Evolutionary conservation across 2,329 filamentous ascomycete species (phyloP).

Genomic region (Gremmenia infestans): DNA sequence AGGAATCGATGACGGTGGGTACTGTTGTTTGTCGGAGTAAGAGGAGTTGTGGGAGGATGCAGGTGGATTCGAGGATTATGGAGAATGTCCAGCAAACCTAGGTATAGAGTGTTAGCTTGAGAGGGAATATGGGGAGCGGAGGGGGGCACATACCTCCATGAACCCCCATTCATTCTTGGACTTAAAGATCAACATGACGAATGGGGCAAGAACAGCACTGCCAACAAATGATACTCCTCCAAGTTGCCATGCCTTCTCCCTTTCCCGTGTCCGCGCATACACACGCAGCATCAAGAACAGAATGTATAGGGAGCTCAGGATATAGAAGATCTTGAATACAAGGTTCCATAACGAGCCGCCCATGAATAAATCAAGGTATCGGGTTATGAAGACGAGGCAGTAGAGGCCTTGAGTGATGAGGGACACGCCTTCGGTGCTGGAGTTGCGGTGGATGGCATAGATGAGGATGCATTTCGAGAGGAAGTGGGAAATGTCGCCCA

Average conservation of each 20-base stretch:
- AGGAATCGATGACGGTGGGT: slow-evolving; percentile 94
- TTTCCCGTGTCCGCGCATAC: slow-evolving; percentile 81
- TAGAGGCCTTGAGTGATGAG: slow-evolving; percentile 90
- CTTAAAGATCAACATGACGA: slow-evolving; percentile 67
- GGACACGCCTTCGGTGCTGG: slow-evolving; percentile 84
- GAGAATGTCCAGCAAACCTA: slow-evolving; percentile 85
- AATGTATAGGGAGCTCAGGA: slow-evolving; percentile 78
- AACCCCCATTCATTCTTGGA: slow-evolving; percentile 42
- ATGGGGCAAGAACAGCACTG: slow-evolving; percentile 63
- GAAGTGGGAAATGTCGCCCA: slow-evolving; percentile 80
- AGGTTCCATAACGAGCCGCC: slow-evolving; percentile 62
- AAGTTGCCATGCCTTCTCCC: slow-evolving; percentile 90
- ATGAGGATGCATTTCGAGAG: slow-evolving; percentile 87
- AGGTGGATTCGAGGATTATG: slow-evolving; percentile 85
- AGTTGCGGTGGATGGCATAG: slow-evolving; percentile 82
- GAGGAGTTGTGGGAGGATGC: slow-evolving; percentile 84
- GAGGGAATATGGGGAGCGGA: not conserved
- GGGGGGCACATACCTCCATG: slow-evolving; percentile 40
- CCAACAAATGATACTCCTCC: slow-evolving; percentile 64
- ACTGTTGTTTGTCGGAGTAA: slow-evolving; percentile 92
- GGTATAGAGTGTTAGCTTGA: not conserved
- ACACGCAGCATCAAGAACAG: slow-evolving; percentile 82
- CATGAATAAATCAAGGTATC: slow-evolving; percentile 78
- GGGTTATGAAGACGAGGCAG: slow-evolving; percentile 74
- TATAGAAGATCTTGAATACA: slow-evolving; percentile 86